A percentile compares a stretch with the other conserved stretches of the same genome.
Evolutionary conservation across 352 stramenopile genomes (phyloP).

Genomic region (Globisporangium rhizosaccharum): DNA sequence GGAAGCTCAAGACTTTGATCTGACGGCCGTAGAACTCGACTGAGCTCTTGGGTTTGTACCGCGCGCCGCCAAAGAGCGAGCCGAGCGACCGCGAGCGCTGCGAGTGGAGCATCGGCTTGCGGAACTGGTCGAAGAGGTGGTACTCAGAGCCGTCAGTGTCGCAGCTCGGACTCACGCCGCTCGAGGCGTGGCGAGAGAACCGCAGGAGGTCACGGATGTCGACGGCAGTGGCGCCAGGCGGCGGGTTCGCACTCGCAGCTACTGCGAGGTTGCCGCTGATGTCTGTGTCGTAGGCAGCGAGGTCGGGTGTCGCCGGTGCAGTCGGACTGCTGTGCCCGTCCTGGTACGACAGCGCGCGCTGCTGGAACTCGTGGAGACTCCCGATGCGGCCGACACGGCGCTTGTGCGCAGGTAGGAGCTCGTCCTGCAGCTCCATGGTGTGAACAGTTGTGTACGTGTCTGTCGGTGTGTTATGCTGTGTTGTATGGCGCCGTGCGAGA

Average conservation of each 20-base stretch:
- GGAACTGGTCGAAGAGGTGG: conserved; percentile 13
- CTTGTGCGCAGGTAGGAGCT: conserved; percentile 55
- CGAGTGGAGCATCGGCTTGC: conserved; percentile 12
- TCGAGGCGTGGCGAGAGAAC: conserved; percentile 11
- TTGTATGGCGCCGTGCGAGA: too few relatives aligned
- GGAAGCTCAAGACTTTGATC: conserved; percentile 65
- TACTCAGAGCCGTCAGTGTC: conserved; percentile 33
- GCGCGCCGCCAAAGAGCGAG: conserved; percentile 64
- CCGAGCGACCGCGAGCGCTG: conserved; percentile 40
- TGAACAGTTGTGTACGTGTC: not conserved
- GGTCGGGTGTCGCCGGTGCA: conserved; percentile 8
- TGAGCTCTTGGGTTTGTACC: conserved; percentile 30
- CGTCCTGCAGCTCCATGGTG: conserved; percentile 21
- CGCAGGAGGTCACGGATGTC: conserved; percentile 16
- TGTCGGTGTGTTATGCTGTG: not conserved
- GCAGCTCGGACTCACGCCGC: conserved; percentile 7
- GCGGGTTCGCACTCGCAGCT: not conserved
- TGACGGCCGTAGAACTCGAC: conserved; percentile 55
- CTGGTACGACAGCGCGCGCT: conserved; percentile 59
- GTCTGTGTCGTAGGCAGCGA: conserved; percentile 12
- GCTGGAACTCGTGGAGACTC: conserved; percentile 81
- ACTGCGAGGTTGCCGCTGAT: not conserved
- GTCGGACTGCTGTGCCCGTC: conserved; percentile 16
- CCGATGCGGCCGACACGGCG: conserved; percentile 63
- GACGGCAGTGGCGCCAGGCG: not conserved